Evolutionary conservation across 441 rosid species (phyloP), one percentile per base, ranked within the genome.

Genomic region (Gossypium davidsonii): DNA sequence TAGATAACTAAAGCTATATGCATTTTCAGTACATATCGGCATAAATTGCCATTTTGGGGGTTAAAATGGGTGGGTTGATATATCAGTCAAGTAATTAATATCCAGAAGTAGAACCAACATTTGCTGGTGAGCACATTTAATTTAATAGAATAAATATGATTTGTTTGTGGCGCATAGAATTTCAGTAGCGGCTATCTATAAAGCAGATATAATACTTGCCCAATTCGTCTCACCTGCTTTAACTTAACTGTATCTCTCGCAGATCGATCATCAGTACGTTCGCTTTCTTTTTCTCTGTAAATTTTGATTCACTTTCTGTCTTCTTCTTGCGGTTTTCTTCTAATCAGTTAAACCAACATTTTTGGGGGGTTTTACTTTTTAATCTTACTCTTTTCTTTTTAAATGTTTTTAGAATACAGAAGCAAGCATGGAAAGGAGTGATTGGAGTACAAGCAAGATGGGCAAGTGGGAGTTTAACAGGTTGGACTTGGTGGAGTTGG

Each of bases 401-500:
- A 37, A 37, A 71, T 23, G 51, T 28, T 21, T 39, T 10, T 8
- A 12, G 39, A 71, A 37, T 34, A 20, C 25, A 78, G 66, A 72
- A 74, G 75, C 39, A 70, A 58, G 25, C 61, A 84, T 87, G 88
- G 80, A 87, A 78, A 80, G 78, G 63, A 73, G 76, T n/a, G 75
- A 81, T 34, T 17, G 77, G 61, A 75, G 21, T 53, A 63, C 23
- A 65, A 60, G 63, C 67, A 42, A 70, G 68, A 12, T 74, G 17
- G 76, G 62, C 15, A 76, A 67, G 64, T 73, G 82, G 82, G 83
- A 78, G 34, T 44, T 70, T 34, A 76, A 25, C 63, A 25, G 67
- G 53, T 70, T 73, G 52, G 77, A 76, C 74, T 76, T 77, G 37
- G 63, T 23, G 63, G 63, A 25, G 37, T 12, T 23, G 69, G 77